Conservation (phyloP, 139 green algal genomes). For the Chlamydomonas sp. region DNA sequence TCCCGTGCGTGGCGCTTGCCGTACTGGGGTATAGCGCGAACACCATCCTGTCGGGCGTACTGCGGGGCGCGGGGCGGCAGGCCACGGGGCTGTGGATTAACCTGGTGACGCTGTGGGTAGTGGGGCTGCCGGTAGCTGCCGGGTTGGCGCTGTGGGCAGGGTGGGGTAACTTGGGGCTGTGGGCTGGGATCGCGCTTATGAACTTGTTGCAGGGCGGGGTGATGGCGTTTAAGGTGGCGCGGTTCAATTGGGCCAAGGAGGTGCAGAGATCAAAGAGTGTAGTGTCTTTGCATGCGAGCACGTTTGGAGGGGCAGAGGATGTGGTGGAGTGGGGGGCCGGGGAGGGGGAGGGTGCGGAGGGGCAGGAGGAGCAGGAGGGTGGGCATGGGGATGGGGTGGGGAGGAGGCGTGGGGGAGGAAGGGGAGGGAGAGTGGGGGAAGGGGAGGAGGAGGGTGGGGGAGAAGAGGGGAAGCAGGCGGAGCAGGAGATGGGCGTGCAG, state of each 20-base stretch:
- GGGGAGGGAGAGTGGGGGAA: too few relatives aligned
- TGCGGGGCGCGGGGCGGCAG: background rate
- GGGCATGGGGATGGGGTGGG: background rate
- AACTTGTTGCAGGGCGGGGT: background rate
- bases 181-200: background rate
- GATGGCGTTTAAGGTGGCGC: background rate
- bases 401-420: too few relatives aligned
- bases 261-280: background rate
- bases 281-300: background rate
- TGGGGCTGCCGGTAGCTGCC: slow-evolving; percentile 2
- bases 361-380: background rate
- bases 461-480: too few relatives aligned
- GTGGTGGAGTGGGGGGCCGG: background rate
- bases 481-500: too few relatives aligned
- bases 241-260: background rate
- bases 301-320: background rate
- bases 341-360: background rate
- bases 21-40: slow-evolving; percentile 14
- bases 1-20: background rate
- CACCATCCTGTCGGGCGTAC: slow-evolving; percentile 16
- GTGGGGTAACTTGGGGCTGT: slow-evolving; percentile 5
- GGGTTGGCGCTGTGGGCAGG: background rate
- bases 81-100: background rate
- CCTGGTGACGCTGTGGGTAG: slow-evolving; percentile 20
- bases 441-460: too few relatives aligned